Base-by-base conservation (phyloP, 2,329 filamentous ascomycete genomes). In the Ophiocordyceps robertsii region DNA sequence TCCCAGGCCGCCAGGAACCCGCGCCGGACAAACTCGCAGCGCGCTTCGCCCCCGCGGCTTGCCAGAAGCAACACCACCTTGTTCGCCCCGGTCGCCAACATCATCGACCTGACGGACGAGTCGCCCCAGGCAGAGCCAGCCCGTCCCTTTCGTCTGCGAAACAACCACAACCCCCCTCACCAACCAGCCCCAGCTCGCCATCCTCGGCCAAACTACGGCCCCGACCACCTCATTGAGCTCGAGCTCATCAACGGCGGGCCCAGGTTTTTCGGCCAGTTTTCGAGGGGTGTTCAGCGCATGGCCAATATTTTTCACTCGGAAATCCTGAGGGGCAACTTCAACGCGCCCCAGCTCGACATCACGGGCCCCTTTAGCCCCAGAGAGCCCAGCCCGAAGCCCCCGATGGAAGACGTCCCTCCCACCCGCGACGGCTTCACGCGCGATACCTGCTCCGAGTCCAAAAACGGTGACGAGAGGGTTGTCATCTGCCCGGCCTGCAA, bases 401-500 rank as follows among this genome's bases (percentile, higher is more conserved):
- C 59, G 13, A 51, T 90, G 57, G 73, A 81, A 37, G 69, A 80
- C 0, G 80, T 84, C 0, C 67, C 71, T n/a, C 64, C 78, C 0
- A 69, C 84, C 0, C 72, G 73, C 6, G 66, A 77, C n/a, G 90
- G 89, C 1, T 96, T 92, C 54, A 94, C 85, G 1, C 73, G 89
- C 45, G 78, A 77, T 39, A 84, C 85, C 0, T 54, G 53, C 13
- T 48, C 49, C 10, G 53, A 59, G 6, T 46, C 52, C 4, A 51
- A 54, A 19, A 53, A 51, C 17, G 74, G 68, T 33, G 81, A 86
- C 31, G 78, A 86, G 14, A 74, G 84, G 32, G 69, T 84, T 1
- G 72, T 90, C 3, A 71, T 95, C 1, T 98, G 92, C 57, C 85
- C 90, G 0, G 85, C 85, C 45, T 98, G 92, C 53, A 80, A 83